Evolutionary conservation across 2,329 filamentous ascomycete species (phyloP).

Genomic region (Amauroascus verrucosus): DNA sequence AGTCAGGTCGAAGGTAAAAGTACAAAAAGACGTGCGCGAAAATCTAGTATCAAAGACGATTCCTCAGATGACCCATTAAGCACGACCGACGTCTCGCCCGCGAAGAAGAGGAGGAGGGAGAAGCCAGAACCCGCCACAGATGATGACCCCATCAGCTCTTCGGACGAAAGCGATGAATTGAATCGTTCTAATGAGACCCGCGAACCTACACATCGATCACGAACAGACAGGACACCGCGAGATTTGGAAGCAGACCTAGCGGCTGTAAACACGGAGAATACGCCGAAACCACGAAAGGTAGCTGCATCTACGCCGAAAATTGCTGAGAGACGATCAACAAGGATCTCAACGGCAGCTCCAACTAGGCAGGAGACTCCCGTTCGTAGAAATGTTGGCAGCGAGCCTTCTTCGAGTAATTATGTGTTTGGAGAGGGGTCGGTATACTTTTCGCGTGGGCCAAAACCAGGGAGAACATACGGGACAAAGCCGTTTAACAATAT

Average conservation of each 20-base stretch:
- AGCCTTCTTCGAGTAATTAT: not conserved
- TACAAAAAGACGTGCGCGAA: not conserved
- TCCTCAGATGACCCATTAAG: slow-evolving; percentile 10
- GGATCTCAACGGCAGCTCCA: not conserved
- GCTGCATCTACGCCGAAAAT: not conserved
- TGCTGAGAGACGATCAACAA: not conserved
- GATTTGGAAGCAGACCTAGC: slow-evolving; percentile 1
- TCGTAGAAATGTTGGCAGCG: not conserved
- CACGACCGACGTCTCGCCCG: not conserved
- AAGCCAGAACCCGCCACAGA: slow-evolving; percentile 24
- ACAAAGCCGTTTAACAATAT: not conserved
- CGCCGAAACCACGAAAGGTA: slow-evolving; percentile 1
- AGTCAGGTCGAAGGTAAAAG: slow-evolving; percentile 17
- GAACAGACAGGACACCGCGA: not conserved
- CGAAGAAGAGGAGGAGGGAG: slow-evolving; percentile 10
- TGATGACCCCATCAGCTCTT: slow-evolving; percentile 29
- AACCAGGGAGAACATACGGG: not conserved
- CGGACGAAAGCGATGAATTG: slow-evolving; percentile 22
- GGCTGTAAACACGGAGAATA: not conserved
- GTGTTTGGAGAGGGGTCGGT: not conserved
- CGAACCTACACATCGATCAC: slow-evolving; percentile 1
- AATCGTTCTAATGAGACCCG: slow-evolving; percentile 10
- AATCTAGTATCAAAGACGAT: not conserved
- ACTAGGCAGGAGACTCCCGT: not conserved
- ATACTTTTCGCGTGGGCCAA: not conserved